Evolutionary conservation across 1,284 basidiomycete genomes (phyloP).

Genomic region (Pyrrhoderma noxium): DNA sequence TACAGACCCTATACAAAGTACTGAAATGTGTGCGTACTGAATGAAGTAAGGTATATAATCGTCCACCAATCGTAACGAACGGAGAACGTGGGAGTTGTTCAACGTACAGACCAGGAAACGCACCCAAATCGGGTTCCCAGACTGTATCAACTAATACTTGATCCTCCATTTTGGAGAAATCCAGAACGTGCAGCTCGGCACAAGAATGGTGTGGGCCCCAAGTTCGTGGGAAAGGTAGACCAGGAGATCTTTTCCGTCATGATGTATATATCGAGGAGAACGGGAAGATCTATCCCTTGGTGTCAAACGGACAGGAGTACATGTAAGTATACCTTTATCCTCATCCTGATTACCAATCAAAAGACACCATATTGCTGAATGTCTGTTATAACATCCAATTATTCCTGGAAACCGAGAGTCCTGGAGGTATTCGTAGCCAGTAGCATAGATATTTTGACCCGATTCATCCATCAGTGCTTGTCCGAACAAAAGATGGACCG

Average conservation of each 20-base stretch:
- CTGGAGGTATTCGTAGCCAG: slow-evolving; percentile 49
- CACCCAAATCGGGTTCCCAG: slow-evolving; percentile 25
- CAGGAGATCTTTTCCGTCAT: slow-evolving; percentile 27
- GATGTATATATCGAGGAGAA: slow-evolving; percentile 43
- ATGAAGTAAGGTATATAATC: slow-evolving; percentile 34
- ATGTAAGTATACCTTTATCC: slow-evolving; percentile 12
- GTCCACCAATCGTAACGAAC: slow-evolving; percentile 31
- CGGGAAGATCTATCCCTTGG: slow-evolving; percentile 40
- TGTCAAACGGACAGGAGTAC: slow-evolving; percentile 33
- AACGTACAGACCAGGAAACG: slow-evolving; percentile 60
- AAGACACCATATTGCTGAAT: slow-evolving; percentile 50
- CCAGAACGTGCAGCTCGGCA: slow-evolving; percentile 40
- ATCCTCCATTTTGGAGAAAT: slow-evolving; percentile 23
- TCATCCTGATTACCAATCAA: not conserved
- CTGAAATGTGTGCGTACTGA: slow-evolving; percentile 48
- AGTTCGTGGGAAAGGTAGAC: slow-evolving; percentile 50
- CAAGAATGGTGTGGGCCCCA: slow-evolving; percentile 60
- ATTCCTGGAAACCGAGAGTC: slow-evolving; percentile 57
- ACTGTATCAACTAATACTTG: slow-evolving; percentile 35
- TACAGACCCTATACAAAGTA: slow-evolving; percentile 39
- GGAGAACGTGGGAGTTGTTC: slow-evolving; percentile 40
- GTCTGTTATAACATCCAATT: slow-evolving; percentile 57
- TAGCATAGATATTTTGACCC: slow-evolving; percentile 42
- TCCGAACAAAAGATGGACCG: slow-evolving; percentile 36
- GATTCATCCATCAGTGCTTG: slow-evolving; percentile 46